Evolutionary conservation across 371 early-diverging fungal species (phyloP).

Genomic region (Funneliformis caledonium): DNA sequence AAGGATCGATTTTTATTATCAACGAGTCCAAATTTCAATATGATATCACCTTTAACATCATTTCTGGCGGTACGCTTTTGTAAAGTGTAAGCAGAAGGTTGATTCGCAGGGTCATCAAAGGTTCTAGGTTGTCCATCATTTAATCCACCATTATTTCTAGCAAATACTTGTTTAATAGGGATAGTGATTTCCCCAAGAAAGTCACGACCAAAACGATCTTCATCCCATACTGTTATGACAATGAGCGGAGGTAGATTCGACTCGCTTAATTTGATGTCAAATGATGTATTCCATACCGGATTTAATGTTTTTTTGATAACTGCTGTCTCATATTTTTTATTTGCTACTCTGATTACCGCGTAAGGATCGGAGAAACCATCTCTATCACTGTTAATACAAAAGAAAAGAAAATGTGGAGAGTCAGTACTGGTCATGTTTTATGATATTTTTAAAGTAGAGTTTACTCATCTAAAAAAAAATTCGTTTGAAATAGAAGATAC

Average conservation of each 20-base stretch:
- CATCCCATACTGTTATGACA: constrained; percentile 64
- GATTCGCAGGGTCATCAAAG: constrained; percentile 37
- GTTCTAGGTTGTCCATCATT: constrained; percentile 34
- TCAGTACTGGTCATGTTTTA: neutral
- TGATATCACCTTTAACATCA: constrained; percentile 38
- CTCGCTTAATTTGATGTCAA: constrained; percentile 63
- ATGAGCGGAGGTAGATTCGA: constrained; percentile 53
- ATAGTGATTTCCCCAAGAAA: constrained; percentile 70
- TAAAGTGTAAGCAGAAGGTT: constrained; percentile 35
- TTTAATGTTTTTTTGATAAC: constrained; percentile 72
- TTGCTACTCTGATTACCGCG: constrained; percentile 39
- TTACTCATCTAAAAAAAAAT: neutral
- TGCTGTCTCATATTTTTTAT: constrained; percentile 53
- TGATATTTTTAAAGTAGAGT: neutral
- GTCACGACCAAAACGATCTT: constrained; percentile 62
- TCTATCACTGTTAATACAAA: constrained; percentile 39
- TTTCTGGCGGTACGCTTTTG: constrained; percentile 28
- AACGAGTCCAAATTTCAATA: constrained; percentile 37
- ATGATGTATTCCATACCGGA: constrained; percentile 78
- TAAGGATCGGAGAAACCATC: constrained; percentile 46
- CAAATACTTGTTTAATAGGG: constrained; percentile 58
- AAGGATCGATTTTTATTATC: neutral
- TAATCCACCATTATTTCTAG: constrained; percentile 36
- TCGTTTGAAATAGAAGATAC: neutral
- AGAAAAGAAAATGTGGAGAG: neutral